These are phyloP conservation scores for Aspergillus sp. DNA, from an alignment of 2,329 filamentous ascomycete genomes.

Conservation along the genomic window DNA sequence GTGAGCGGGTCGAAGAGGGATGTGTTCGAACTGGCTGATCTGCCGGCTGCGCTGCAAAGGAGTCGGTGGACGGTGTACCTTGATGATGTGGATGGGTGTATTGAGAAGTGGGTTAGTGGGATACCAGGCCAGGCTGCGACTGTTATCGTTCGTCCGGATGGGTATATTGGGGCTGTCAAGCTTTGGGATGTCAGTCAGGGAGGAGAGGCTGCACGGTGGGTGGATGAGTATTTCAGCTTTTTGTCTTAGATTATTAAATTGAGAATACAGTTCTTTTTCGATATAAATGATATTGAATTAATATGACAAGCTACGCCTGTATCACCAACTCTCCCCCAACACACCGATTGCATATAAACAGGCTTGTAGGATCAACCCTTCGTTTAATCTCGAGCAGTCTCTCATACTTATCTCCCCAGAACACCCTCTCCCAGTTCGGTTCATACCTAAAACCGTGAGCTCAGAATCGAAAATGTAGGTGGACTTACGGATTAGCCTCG, in stretches of 20 bases:
- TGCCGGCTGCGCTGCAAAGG: slow-evolving; percentile 62
- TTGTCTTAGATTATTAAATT: not conserved
- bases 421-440: no score
- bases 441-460: no score
- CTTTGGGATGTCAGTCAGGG: slow-evolving; percentile 38
- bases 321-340: no score
- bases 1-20: slow-evolving; percentile 66
- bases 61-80: slow-evolving; percentile 73
- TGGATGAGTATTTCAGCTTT: slow-evolving; percentile 51
- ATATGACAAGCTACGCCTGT: no score
- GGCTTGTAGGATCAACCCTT: no score
- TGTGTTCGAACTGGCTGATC: slow-evolving; percentile 64
- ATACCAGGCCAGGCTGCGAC: slow-evolving; percentile 61
- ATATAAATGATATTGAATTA: no score
- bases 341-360: no score
- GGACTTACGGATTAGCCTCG: no score
- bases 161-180: slow-evolving; percentile 68
- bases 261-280: no score
- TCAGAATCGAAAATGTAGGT: no score
- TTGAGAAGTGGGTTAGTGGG: slow-evolving; percentile 70
- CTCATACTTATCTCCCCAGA: no score
- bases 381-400: no score
- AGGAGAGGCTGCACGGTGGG: slow-evolving; percentile 42
- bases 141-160: slow-evolving; percentile 69
- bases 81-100: slow-evolving; percentile 63